A percentile compares a stretch with the other conserved stretches of the same genome.
These are phyloP conservation scores for Pterocarpus santalinus DNA, from an alignment of 306 rosid genomes.

Conservation along the genomic window DNA sequence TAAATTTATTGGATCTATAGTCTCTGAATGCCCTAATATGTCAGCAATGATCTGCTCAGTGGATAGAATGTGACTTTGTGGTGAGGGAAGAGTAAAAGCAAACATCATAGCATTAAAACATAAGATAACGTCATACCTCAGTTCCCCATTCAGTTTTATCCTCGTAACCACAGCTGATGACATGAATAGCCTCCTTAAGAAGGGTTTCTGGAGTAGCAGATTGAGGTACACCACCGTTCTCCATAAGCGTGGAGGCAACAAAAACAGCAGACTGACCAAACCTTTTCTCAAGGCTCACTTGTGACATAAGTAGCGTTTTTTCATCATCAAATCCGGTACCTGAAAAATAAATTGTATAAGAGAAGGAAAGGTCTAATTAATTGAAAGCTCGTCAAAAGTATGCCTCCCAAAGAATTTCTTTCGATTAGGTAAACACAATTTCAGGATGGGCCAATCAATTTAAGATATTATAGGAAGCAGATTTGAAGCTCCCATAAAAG, in stretches of 20 bases:
- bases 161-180: constrained; percentile 98
- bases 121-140: constrained; percentile 65
- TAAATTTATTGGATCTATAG: not conserved
- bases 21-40: constrained; percentile 3
- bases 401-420: not conserved
- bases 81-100: too few relatives aligned
- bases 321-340: constrained; percentile 97
- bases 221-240: constrained; percentile 98
- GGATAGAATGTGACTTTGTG: too few relatives aligned
- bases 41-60: too few relatives aligned
- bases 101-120: constrained; percentile 21
- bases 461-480: not conserved
- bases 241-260: constrained; percentile 97
- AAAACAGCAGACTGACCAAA: constrained; percentile 94
- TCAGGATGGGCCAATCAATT: constrained; percentile 7
- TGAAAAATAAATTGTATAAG: constrained; percentile 34
- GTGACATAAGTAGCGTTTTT: constrained; percentile 85
- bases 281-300: constrained; percentile 94
- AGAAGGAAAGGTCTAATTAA: not conserved
- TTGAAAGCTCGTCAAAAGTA: constrained; percentile 16
- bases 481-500: not conserved
- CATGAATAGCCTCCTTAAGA: constrained; percentile 98
- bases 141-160: constrained; percentile 96
- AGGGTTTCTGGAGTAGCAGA: constrained; percentile 96
- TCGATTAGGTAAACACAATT: constrained; percentile 4